Evolutionary conservation across 148 eudicot genomes (phyloP), one percentile per base, ranked within the genome.

Genomic region (Persicaria tinctoria): DNA sequence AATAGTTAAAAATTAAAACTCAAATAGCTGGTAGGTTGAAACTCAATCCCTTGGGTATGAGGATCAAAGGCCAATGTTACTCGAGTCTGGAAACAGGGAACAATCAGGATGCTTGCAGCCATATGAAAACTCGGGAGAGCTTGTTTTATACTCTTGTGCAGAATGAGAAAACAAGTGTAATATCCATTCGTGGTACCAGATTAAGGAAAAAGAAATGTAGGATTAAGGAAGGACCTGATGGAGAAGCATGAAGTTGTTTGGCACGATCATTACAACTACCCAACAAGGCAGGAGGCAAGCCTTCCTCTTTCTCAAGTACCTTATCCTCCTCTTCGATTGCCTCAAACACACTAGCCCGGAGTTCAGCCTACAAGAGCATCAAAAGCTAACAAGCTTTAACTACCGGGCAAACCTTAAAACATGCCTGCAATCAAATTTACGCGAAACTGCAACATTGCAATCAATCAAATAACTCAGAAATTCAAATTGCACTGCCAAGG

Each of bases 181-280:
- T 57, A 57, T 18, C 27, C 63, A 57, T 57, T 8, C 63, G 17
- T 57, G 20, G 20, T 8, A 57, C 27, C 8, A 27, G 17, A 17
- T 5, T 23, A 23, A 57, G 7, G 32, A 57, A 10, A 17, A 6
- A 45, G 13, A 49, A 44, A 54, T 32, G n/a, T 38, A 23, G 60
- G 56, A 41, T 48, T 51, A 80, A 32, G 14, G 83, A 32, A 56
- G n/a, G 57, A 95, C 97, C 98, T 85, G 96, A 90, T 78, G 98
- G 96, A 76, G 98, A 95, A 54, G 92, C 91, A 53, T 95, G 98
- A 72, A 95, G 97, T 76, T 92, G 89, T 78, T 89, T 90, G 17
- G 97, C 98, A 46, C 89, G 92, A 45, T 95, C 97, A 79, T 95
- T 92, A 82, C 97, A 95, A 72, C 98, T 92, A 74, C 98, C 97